Evolutionary conservation across 73 alveolate species (phyloP).

Genomic region (Paramecium bursaria): DNA sequence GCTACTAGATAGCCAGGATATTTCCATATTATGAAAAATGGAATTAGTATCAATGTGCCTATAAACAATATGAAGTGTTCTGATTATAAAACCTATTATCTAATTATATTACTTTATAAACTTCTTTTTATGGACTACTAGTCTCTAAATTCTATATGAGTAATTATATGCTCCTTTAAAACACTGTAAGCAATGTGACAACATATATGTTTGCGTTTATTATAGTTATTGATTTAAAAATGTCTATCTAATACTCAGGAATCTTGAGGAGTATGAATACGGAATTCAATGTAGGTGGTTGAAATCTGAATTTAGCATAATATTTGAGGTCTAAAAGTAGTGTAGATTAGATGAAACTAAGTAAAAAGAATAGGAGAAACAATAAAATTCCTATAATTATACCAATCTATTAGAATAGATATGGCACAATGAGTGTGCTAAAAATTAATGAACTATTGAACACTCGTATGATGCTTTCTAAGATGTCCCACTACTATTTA

Average conservation of each 20-base stretch:
- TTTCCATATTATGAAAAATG: slow-evolving; percentile 51
- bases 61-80: background rate
- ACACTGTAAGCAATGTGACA: slow-evolving; percentile 5
- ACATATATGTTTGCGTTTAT: slow-evolving; percentile 17
- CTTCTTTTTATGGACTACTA: background rate
- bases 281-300: slow-evolving; percentile 6
- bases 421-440: background rate
- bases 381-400: slow-evolving; percentile 24
- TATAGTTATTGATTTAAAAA: slow-evolving; percentile 12
- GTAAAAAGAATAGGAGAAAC: slow-evolving; percentile 25
- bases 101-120: background rate
- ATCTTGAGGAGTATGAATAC: slow-evolving; percentile 27
- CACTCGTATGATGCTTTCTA: background rate
- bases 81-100: background rate
- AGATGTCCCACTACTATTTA: background rate
- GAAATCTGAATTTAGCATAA: slow-evolving; percentile 22
- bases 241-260: slow-evolving; percentile 18
- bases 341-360: slow-evolving; percentile 29
- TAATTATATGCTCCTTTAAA: slow-evolving; percentile 24
- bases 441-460: background rate
- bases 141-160: background rate
- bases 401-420: slow-evolving; percentile 34
- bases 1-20: slow-evolving; percentile 51
- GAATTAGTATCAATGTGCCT: slow-evolving; percentile 20
- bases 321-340: slow-evolving; percentile 45